Evolutionary conservation across 768 basidiomycete genomes (phyloP).

Genomic region (Infundibulicybe gibba): DNA sequence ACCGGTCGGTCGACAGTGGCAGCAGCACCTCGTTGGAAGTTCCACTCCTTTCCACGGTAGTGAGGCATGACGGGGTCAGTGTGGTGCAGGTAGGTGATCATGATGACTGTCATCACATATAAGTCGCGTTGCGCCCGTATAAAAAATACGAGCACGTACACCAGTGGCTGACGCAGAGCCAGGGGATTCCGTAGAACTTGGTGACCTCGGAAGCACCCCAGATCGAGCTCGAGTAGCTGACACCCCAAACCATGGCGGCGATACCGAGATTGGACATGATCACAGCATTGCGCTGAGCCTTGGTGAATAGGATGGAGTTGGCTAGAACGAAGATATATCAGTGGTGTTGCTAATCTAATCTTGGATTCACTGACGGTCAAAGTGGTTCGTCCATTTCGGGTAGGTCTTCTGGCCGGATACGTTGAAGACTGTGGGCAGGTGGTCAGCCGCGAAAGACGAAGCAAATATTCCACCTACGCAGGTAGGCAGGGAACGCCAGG

Average conservation of each 20-base stretch:
- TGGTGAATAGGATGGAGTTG: conserved; percentile 31
- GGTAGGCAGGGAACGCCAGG: conserved; percentile 40
- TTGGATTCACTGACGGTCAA: conserved; percentile 18
- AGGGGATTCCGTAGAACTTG: conserved; percentile 15
- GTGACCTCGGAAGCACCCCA: conserved; percentile 21
- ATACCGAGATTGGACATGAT: conserved; percentile 35
- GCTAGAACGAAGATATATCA: conserved; percentile 16
- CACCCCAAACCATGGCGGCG: conserved; percentile 17
- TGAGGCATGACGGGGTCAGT: conserved; percentile 45
- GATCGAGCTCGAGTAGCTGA: conserved; percentile 14
- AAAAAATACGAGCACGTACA: conserved; percentile 1
- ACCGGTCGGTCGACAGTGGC: conserved; percentile 44
- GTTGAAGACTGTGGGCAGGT: conserved; percentile 27
- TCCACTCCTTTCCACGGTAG: conserved; percentile 42
- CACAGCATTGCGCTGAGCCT: conserved; percentile 11
- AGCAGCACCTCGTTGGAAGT: conserved; percentile 43
- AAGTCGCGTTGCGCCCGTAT: background rate
- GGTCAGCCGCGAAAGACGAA: conserved; percentile 7
- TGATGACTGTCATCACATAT: background rate
- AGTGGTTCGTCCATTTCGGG: conserved; percentile 39
- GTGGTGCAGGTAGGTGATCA: conserved; percentile 25
- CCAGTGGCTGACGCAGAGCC: background rate
- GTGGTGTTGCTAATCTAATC: background rate
- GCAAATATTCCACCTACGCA: conserved; percentile 20
- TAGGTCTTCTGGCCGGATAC: conserved; percentile 32